Evolutionary conservation across 352 stramenopile genomes (phyloP).

Genomic region (Phytophthora macrochlamydospora): DNA sequence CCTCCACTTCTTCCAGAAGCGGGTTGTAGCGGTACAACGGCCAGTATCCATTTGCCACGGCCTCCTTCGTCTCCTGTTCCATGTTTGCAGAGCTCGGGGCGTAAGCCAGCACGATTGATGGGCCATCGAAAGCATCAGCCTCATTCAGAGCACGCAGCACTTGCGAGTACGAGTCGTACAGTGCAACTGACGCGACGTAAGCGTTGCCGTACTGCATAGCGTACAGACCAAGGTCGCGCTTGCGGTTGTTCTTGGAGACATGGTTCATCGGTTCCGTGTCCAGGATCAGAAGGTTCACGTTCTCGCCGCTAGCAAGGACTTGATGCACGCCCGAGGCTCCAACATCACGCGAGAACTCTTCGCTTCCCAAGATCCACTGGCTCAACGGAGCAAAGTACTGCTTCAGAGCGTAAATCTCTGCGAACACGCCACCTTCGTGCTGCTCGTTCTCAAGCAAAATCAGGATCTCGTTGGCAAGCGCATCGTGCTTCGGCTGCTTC

Average conservation of each 20-base stretch:
- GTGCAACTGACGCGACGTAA: constrained; percentile 91
- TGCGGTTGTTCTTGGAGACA: constrained; percentile 74
- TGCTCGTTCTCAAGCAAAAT: constrained; percentile 73
- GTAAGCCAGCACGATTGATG: constrained; percentile 92
- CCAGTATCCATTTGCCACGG: constrained; percentile 90
- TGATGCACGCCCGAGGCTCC: constrained; percentile 76
- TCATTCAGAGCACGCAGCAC: constrained; percentile 91
- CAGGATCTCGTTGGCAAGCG: constrained; percentile 64
- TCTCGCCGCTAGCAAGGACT: constrained; percentile 73
- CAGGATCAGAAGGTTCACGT: constrained; percentile 79
- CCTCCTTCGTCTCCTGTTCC: constrained; percentile 89
- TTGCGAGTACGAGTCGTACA: constrained; percentile 90
- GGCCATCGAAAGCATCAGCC: constrained; percentile 88
- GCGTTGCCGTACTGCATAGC: constrained; percentile 95
- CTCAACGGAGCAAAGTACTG: constrained; percentile 70
- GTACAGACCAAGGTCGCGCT: constrained; percentile 92
- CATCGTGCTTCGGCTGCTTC: constrained; percentile 62
- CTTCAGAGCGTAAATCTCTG: constrained; percentile 58
- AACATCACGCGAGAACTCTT: constrained; percentile 77
- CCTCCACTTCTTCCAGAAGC: constrained; percentile 68
- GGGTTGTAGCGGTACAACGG: constrained; percentile 94
- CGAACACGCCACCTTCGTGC: constrained; percentile 41
- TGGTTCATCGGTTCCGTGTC: constrained; percentile 78
- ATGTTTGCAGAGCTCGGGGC: constrained; percentile 81
- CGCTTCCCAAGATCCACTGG: constrained; percentile 83